A percentile compares a stretch with the other conserved stretches of the same genome.
Evolutionary conservation across 768 basidiomycete genomes (phyloP).

Genomic region (Astraeus odoratus): DNA sequence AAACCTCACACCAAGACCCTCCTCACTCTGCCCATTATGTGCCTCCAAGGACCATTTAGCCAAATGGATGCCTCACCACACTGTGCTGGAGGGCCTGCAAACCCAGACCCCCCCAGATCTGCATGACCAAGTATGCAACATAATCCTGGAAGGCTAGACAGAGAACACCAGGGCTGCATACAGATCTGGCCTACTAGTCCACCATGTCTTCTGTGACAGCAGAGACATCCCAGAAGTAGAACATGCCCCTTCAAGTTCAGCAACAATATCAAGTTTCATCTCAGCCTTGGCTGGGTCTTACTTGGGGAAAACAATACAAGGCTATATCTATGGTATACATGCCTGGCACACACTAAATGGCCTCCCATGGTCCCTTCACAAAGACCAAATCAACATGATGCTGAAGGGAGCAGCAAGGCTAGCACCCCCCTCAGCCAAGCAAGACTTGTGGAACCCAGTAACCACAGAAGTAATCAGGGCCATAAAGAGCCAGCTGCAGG

Average conservation of each 20-base stretch:
- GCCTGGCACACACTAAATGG: slow-evolving; percentile 21
- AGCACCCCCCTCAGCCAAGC: slow-evolving; percentile 11
- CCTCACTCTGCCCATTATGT: slow-evolving; percentile 20
- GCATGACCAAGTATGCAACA: not conserved
- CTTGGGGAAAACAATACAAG: slow-evolving; percentile 4
- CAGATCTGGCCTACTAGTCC: slow-evolving; percentile 32
- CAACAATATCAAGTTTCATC: not conserved
- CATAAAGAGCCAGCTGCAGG: not conserved
- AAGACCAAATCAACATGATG: slow-evolving; percentile 20
- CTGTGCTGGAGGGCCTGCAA: too few species aligned
- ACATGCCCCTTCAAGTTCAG: slow-evolving; percentile 1
- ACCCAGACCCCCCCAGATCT: not conserved
- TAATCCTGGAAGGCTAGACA: slow-evolving; percentile 19
- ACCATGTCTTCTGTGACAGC: slow-evolving; percentile 35
- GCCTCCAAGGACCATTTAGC: slow-evolving; percentile 18
- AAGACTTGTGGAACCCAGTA: slow-evolving; percentile 7
- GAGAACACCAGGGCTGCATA: slow-evolving; percentile 28
- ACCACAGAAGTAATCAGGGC: not conserved
- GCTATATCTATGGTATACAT: slow-evolving; percentile 3
- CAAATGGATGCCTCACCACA: slow-evolving; percentile 13
- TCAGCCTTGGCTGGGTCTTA: slow-evolving; percentile 6
- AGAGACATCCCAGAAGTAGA: slow-evolving; percentile 7
- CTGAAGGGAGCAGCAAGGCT: slow-evolving; percentile 19
- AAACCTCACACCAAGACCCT: slow-evolving; percentile 13
- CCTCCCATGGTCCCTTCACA: slow-evolving; percentile 9